These are phyloP conservation scores for Colletotrichum sp. DNA, from an alignment of 2,329 filamentous ascomycete genomes.

Conservation along the genomic window DNA sequence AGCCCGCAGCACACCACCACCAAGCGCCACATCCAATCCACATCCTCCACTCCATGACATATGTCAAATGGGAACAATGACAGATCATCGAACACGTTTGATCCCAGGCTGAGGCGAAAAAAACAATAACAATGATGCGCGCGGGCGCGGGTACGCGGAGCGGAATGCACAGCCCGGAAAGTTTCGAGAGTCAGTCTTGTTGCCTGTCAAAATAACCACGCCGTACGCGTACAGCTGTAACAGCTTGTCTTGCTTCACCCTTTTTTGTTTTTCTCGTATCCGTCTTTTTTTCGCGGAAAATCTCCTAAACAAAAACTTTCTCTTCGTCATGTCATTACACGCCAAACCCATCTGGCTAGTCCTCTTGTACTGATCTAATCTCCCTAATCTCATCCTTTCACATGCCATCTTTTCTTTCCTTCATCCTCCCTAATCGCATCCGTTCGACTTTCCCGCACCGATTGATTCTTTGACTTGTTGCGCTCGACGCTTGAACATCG, in stretches of 20 bases:
- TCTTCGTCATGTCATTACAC: not conserved
- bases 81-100: not conserved
- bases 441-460: not conserved
- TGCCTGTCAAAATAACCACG: not conserved
- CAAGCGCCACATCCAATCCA: not conserved
- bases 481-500: not conserved
- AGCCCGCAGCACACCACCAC: not conserved
- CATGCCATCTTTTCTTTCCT: not conserved
- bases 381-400: not conserved
- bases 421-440: not conserved
- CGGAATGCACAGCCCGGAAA: not conserved
- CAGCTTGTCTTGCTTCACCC: not conserved
- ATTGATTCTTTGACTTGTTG: not conserved
- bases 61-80: not conserved
- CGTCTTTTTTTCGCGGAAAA: not conserved
- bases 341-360: not conserved
- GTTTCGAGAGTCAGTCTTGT: conserved; percentile 12
- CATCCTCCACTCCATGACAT: not conserved
- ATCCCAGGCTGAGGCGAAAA: not conserved
- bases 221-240: not conserved
- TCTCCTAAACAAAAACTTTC: not conserved
- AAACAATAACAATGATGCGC: not conserved
- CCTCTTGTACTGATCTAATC: not conserved
- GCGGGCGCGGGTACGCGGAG: not conserved
- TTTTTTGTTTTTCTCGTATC: not conserved